phyloP scores from a whole-genome alignment of 2,329 filamentous ascomycete species.

The Xylaria sp. region DNA sequence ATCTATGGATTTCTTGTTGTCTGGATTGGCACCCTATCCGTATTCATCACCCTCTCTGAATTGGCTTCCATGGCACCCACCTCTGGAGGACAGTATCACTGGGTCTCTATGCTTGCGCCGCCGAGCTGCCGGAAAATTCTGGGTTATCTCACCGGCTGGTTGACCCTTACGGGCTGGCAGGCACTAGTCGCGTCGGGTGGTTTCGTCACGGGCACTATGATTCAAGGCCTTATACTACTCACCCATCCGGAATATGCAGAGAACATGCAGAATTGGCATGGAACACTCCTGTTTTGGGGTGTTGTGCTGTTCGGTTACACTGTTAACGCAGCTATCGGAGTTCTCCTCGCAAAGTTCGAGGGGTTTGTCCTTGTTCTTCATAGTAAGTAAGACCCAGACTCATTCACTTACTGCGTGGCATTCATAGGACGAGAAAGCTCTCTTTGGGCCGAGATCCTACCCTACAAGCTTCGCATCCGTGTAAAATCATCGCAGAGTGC shows the following conservation, averaged over 20 bases:
- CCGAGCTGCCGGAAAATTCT: constrained; percentile 25
- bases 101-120: constrained; percentile 44
- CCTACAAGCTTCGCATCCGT: not conserved
- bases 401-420: not conserved
- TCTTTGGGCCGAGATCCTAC: not conserved
- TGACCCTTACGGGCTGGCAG: constrained; percentile 40
- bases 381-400: constrained; percentile 17
- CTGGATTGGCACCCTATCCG: constrained; percentile 59
- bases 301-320: constrained; percentile 55
- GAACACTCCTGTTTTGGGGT: constrained; percentile 47
- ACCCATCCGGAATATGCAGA: constrained; percentile 34
- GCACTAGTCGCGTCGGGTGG: constrained; percentile 26
- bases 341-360: constrained; percentile 52
- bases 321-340: constrained; percentile 49
- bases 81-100: constrained; percentile 42
- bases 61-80: constrained; percentile 55
- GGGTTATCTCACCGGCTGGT: constrained; percentile 41
- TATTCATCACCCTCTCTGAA: constrained; percentile 58
- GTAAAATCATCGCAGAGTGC: not conserved
- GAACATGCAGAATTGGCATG: constrained; percentile 36
- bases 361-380: constrained; percentile 55
- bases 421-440: not conserved
- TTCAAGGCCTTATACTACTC: constrained; percentile 39
- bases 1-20: constrained; percentile 64
- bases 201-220: constrained; percentile 36